Evolutionary conservation across 2,329 filamentous ascomycete species (phyloP).

Genomic region (Nemania serpens): DNA sequence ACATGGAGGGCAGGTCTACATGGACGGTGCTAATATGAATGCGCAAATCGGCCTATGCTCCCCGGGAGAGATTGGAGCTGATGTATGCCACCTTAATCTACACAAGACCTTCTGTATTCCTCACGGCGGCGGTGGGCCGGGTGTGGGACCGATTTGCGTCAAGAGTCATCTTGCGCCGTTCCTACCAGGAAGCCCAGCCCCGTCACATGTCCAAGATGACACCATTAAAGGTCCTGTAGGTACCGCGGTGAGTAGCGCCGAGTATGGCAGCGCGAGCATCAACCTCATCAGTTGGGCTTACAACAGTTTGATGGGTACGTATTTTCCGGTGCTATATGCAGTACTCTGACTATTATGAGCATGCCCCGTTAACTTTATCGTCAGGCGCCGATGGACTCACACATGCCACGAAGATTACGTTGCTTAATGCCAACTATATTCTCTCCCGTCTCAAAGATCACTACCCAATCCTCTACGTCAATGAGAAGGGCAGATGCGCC

Average conservation of each 20-base stretch:
- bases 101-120: conserved; percentile 99
- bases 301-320: conserved; percentile 86
- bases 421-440: conserved; percentile 98
- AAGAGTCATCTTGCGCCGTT: conserved; percentile 78
- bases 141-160: conserved; percentile 92
- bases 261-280: conserved; percentile 88
- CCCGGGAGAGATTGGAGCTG: conserved; percentile 91
- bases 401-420: conserved; percentile 85
- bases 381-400: conserved; percentile 72
- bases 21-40: conserved; percentile 99
- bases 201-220: not conserved
- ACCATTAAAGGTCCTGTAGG: conserved; percentile 35
- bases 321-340: not conserved
- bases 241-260: conserved; percentile 76
- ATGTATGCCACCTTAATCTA: conserved; percentile 95
- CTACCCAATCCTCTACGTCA: conserved; percentile 93
- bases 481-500: conserved; percentile 82
- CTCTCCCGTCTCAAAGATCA: conserved; percentile 83
- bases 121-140: conserved; percentile 91
- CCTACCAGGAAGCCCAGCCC: conserved; percentile 64
- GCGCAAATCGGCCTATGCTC: conserved; percentile 95
- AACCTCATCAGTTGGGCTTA: conserved; percentile 95
- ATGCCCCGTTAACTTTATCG: conserved; percentile 24
- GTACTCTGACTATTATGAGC: not conserved
- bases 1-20: conserved; percentile 92